phyloP scores from a whole-genome alignment of 2,329 filamentous ascomycete species.

The Beauveria scarabaeidicola region DNA sequence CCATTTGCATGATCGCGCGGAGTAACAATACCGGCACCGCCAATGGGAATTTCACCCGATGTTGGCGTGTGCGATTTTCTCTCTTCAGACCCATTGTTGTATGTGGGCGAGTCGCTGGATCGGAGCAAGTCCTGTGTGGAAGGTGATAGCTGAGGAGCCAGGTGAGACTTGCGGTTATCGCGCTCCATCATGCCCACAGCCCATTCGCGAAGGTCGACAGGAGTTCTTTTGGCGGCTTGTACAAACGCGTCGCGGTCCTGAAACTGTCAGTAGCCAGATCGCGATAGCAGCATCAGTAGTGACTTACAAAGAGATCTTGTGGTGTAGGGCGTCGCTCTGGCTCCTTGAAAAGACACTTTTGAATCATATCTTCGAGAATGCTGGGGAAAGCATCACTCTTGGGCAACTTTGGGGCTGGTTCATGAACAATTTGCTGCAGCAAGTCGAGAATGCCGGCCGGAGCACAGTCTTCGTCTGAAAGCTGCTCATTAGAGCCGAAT shows the following conservation, averaged over 20 bases:
- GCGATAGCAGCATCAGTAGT: neutral
- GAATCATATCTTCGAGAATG: constrained; percentile 94
- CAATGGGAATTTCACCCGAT: constrained; percentile 64
- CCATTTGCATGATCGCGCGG: constrained; percentile 39
- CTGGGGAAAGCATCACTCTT: constrained; percentile 96
- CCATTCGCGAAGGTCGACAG: constrained; percentile 89
- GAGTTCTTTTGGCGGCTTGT: constrained; percentile 91
- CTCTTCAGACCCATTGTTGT: constrained; percentile 31
- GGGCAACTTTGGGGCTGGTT: constrained; percentile 84
- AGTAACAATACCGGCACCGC: constrained; percentile 45
- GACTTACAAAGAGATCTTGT: constrained; percentile 78
- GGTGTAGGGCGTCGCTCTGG: constrained; percentile 85
- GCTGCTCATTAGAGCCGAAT: constrained; percentile 66
- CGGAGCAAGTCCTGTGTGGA: constrained; percentile 69
- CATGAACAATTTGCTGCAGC: constrained; percentile 93
- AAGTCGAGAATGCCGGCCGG: constrained; percentile 94
- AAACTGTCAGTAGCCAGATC: neutral
- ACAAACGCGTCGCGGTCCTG: constrained; percentile 91
- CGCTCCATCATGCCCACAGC: constrained; percentile 88
- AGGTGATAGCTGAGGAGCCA: constrained; percentile 71
- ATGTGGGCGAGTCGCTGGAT: constrained; percentile 50
- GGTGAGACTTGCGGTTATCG: constrained; percentile 90
- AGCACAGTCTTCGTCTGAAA: constrained; percentile 66
- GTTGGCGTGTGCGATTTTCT: constrained; percentile 52
- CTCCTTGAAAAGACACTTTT: constrained; percentile 87